A percentile compares a stretch with the other conserved stretches of the same genome.
Evolutionary conservation across 805 yeast genomes (phyloP).

Genomic region (Starmera dryadoides): DNA sequence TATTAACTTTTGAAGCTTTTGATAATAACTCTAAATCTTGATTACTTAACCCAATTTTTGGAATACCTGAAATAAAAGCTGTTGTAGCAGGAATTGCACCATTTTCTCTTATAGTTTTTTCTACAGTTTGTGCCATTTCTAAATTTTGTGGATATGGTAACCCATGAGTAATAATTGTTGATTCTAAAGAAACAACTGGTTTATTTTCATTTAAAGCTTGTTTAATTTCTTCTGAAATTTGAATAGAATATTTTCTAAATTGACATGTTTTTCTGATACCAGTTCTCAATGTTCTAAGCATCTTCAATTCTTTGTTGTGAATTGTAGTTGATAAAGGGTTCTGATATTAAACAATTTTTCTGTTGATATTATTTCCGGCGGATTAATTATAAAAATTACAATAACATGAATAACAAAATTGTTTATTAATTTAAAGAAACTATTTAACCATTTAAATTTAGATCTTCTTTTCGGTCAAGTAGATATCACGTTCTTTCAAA

Average conservation of each 20-base stretch:
- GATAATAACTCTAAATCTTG: conserved; percentile 44
- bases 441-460: too few relatives aligned
- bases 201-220: conserved; percentile 49
- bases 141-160: conserved; percentile 75
- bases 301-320: too few relatives aligned
- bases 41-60: conserved; percentile 56
- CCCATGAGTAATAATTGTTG: conserved; percentile 88
- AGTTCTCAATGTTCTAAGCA: not conserved
- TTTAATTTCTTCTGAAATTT: conserved; percentile 40
- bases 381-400: too few relatives aligned
- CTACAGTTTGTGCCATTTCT: conserved; percentile 66
- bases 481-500: conserved; percentile 86
- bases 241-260: conserved; percentile 5
- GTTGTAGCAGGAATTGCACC: conserved; percentile 84
- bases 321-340: too few relatives aligned
- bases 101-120: conserved; percentile 43
- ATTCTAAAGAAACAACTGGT: conserved; percentile 80
- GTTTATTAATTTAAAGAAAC: too few relatives aligned
- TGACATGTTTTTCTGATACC: too few relatives aligned
- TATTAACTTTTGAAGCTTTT: conserved; percentile 29
- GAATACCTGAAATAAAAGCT: conserved; percentile 67
- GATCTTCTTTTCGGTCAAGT: conserved; percentile 76
- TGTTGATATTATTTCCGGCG: too few relatives aligned
- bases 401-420: too few relatives aligned
- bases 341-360: too few relatives aligned